phyloP scores from a whole-genome alignment of 768 basidiomycete genomes.

The Leccinellum luteum region DNA sequence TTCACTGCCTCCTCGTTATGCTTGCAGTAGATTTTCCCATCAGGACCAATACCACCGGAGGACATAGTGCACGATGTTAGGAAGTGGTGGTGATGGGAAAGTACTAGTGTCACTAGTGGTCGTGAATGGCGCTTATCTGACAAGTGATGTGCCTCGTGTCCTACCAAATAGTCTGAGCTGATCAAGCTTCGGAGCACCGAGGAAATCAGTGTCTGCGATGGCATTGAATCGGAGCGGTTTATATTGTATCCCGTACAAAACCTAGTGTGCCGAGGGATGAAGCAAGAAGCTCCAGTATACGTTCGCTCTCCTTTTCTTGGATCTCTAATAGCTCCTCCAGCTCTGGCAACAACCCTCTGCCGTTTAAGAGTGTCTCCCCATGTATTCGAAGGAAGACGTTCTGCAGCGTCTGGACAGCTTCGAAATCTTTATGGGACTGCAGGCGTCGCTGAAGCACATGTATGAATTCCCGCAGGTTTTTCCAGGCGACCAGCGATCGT shows the following conservation, averaged over 20 bases:
- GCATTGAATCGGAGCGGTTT: background rate
- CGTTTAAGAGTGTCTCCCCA: slow-evolving; percentile 73
- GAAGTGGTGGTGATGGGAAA: background rate
- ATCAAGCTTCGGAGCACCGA: background rate
- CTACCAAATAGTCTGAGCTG: background rate
- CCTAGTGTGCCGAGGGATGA: slow-evolving; percentile 72
- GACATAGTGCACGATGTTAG: slow-evolving; percentile 15
- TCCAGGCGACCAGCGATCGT: slow-evolving; percentile 67
- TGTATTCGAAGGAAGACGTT: slow-evolving; percentile 84
- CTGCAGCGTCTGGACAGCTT: slow-evolving; percentile 88
- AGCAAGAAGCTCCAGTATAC: slow-evolving; percentile 72
- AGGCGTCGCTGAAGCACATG: slow-evolving; percentile 71
- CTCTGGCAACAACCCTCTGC: slow-evolving; percentile 57
- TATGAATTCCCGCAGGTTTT: slow-evolving; percentile 67
- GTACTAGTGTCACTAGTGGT: too few relatives aligned
- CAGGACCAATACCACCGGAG: slow-evolving; percentile 16
- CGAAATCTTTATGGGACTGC: slow-evolving; percentile 83
- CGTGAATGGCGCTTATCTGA: slow-evolving; percentile 27
- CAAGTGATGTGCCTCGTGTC: background rate
- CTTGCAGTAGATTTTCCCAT: slow-evolving; percentile 39
- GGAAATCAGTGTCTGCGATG: background rate
- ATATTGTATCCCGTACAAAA: slow-evolving; percentile 71
- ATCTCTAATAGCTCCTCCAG: slow-evolving; percentile 59
- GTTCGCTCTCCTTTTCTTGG: slow-evolving; percentile 75
- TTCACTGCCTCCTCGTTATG: slow-evolving; percentile 33